Evolutionary conservation across 106 monocot species (phyloP).

Genomic region (Hemerocallis citrina): DNA sequence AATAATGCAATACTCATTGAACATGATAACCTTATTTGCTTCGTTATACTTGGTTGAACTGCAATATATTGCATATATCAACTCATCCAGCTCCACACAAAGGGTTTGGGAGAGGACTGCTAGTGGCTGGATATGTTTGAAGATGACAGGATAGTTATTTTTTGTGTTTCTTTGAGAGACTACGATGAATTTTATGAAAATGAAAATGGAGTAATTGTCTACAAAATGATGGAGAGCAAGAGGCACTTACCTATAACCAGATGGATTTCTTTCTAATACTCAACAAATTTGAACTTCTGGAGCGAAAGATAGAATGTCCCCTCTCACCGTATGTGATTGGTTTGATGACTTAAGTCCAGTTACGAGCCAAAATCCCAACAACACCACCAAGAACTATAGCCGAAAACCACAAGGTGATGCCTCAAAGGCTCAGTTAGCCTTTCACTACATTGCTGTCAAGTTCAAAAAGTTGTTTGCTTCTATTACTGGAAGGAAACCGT

Average conservation of each 20-base stretch:
- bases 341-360: slow-evolving; percentile 71
- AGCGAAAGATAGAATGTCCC: slow-evolving; percentile 53
- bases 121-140: slow-evolving; percentile 93
- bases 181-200: slow-evolving; percentile 57
- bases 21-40: too few relatives aligned
- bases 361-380: slow-evolving; percentile 25
- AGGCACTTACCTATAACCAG: slow-evolving; percentile 54
- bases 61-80: slow-evolving; percentile 71
- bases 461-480: slow-evolving; percentile 61
- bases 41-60: too few relatives aligned
- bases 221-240: slow-evolving; percentile 78
- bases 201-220: slow-evolving; percentile 19
- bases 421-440: slow-evolving; percentile 42
- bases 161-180: slow-evolving; percentile 54
- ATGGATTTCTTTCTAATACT: slow-evolving; percentile 68
- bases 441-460: slow-evolving; percentile 59
- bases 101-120: slow-evolving; percentile 51
- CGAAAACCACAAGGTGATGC: slow-evolving; percentile 12
- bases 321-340: slow-evolving; percentile 61
- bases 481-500: slow-evolving; percentile 51
- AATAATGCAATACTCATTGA: too few relatives aligned
- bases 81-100: slow-evolving; percentile 53
- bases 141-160: slow-evolving; percentile 60
- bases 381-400: too few relatives aligned
- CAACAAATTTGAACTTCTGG: slow-evolving; percentile 71